Conservation (phyloP, 164 flowering plant species). For the Liquidambar formosana region DNA sequence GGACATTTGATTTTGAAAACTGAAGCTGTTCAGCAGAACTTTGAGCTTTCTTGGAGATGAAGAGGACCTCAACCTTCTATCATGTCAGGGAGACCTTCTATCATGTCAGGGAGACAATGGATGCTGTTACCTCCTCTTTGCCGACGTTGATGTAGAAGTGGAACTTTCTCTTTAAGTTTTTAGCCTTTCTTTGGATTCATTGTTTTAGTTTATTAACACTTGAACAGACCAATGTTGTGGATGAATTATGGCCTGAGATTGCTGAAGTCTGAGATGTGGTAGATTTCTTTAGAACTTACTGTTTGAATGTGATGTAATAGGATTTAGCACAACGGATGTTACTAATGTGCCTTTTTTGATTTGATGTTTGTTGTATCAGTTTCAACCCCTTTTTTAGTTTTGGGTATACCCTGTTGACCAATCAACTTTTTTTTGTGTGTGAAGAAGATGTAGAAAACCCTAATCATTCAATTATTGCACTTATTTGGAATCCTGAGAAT, state of each 20-base stretch:
- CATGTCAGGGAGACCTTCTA: conserved; percentile 11
- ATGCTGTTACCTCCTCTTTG: conserved; percentile 5
- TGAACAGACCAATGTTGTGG: conserved; percentile 20
- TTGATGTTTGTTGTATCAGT: conserved; percentile 23
- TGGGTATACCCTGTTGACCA: not conserved
- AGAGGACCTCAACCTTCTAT: conserved; percentile 11
- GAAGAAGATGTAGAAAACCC: conserved; percentile 13
- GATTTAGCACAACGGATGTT: conserved; percentile 23
- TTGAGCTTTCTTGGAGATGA: conserved; percentile 4
- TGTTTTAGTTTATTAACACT: conserved; percentile 18
- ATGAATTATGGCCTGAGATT: conserved; percentile 21
- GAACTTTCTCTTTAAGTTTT: conserved; percentile 10
- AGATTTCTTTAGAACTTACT: conserved; percentile 18
- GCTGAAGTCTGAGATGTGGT: conserved; percentile 23
- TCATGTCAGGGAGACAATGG: not conserved
- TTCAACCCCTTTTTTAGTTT: not conserved
- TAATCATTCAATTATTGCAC: conserved; percentile 8
- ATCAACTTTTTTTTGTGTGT: conserved; percentile 13
- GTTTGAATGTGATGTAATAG: conserved; percentile 26
- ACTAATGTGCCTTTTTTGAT: conserved; percentile 11
- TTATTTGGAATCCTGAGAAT: not conserved
- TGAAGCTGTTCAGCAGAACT: conserved; percentile 7
- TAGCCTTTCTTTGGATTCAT: conserved; percentile 10
- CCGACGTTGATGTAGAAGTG: conserved; percentile 16
- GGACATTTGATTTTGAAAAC: conserved; percentile 4